These are phyloP conservation scores for Allium sativum DNA, from an alignment of 106 monocot genomes.

Conservation along the genomic window DNA sequence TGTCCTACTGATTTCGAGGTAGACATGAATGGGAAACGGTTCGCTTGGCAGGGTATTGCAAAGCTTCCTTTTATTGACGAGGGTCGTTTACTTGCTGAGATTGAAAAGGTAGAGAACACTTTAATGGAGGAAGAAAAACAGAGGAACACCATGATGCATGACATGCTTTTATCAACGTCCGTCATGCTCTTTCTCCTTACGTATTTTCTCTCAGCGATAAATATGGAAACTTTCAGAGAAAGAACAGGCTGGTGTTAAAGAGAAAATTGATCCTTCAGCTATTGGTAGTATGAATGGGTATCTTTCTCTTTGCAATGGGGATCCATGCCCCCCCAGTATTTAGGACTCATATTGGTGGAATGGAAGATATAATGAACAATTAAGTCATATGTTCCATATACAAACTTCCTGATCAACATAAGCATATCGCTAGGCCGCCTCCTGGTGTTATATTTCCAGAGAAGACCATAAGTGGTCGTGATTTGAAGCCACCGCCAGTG, in stretches of 20 bases:
- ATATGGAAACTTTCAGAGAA: conserved; percentile 44
- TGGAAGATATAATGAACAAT: conserved; percentile 93
- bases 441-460: conserved; percentile 71
- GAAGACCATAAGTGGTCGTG: conserved; percentile 46
- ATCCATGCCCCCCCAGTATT: conserved; percentile 96
- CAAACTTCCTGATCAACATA: conserved; percentile 83
- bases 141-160: conserved; percentile 70
- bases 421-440: conserved; percentile 65
- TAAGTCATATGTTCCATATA: conserved; percentile 92
- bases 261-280: conserved; percentile 83
- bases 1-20: conserved; percentile 98
- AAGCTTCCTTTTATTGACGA: conserved; percentile 98
- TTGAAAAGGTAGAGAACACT: conserved; percentile 84
- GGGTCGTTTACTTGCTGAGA: conserved; percentile 75
- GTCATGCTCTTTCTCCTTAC: conserved; percentile 78
- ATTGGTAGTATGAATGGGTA: conserved; percentile 97
- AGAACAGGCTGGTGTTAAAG: conserved; percentile 47
- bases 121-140: conserved; percentile 84
- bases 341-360: conserved; percentile 69
- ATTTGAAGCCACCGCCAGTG: conserved; percentile 89
- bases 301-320: conserved; percentile 72
- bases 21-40: conserved; percentile 96
- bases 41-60: conserved; percentile 89
- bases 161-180: conserved; percentile 86
- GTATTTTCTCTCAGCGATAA: conserved; percentile 81